Evolutionary conservation across 2,329 filamentous ascomycete species (phyloP), one percentile per base, ranked within the genome.

Genomic region (Tolypocladium guangdongense): DNA sequence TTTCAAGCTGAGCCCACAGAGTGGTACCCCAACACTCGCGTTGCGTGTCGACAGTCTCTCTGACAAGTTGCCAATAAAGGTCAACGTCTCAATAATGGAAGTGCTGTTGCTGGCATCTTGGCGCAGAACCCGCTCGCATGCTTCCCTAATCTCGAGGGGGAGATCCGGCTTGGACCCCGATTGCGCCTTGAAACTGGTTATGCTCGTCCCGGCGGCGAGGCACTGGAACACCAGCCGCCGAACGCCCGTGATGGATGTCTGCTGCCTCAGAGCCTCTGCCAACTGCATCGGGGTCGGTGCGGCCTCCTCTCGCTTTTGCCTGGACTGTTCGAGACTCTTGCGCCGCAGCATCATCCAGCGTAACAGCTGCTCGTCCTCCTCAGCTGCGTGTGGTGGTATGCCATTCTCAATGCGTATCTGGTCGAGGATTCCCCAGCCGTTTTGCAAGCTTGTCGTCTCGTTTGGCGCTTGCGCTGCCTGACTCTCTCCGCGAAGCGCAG

Each of bases 51-150:
- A 59, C 11, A 73, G 59, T 45, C 64, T 66, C 45, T 71, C 62
- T 30, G 63, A 58, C 16, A 77, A 52, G 55, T 75, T 74, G 52
- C 74, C 72, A 27, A 77, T 57, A 50, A 77, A 67, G 1, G 61
- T 56, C 39, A 76, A 59, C 12, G 57, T 57, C 49, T 65, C 57
- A 7, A 58, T 55, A 16, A 27, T 51, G n/a, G 49, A 30, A 18
- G 49, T 4, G 37, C 24, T 50, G 32, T 54, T 47, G 10, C 50
- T 37, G n/a, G 52, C n/a, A 32, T 52, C 20, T 30, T 54, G 43
- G 30, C 36, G 24, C 27, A 63, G 50, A 11, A 64, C 54, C 14
- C 53, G 58, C 37, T 56, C 55, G 53, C 61, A 68, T 4, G 59
- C 56, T 18, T 56, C 46, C 45, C 64, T 64, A 37, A 66, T 54